Conservation (phyloP, 768 basidiomycete species). For the Trametes sanguinea region DNA sequence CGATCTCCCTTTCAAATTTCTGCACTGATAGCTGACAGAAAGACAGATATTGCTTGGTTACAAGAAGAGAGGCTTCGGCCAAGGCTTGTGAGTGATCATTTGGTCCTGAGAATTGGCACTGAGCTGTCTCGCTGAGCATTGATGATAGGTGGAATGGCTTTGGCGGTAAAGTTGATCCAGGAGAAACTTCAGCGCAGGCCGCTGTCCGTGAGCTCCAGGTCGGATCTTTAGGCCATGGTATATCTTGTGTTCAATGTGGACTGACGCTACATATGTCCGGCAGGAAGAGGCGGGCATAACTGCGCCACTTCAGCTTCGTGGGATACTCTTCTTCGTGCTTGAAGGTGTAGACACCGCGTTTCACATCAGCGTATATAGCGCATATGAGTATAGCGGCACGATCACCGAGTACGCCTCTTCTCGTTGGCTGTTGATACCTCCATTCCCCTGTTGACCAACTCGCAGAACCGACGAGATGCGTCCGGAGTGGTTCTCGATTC, state of each 20-base stretch:
- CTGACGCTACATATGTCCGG: background rate
- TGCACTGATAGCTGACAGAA: too few species aligned
- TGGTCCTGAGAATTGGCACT: background rate
- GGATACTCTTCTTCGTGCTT: conserved; percentile 63
- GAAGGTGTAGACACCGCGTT: conserved; percentile 59
- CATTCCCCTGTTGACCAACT: too few species aligned
- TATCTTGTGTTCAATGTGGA: background rate
- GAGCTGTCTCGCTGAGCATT: background rate
- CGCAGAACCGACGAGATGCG: conserved; percentile 87
- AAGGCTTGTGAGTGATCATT: conserved; percentile 47
- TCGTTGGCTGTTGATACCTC: background rate
- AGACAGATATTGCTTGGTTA: conserved; percentile 68
- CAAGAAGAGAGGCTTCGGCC: conserved; percentile 80
- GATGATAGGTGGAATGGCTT: conserved; percentile 78
- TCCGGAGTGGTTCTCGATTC: conserved; percentile 72
- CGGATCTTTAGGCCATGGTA: background rate
- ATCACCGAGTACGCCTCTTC: conserved; percentile 61
- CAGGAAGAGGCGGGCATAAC: conserved; percentile 85
- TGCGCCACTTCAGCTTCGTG: conserved; percentile 62
- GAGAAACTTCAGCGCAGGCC: conserved; percentile 68
- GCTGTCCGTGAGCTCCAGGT: conserved; percentile 78
- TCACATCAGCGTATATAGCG: conserved; percentile 73
- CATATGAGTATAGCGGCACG: conserved; percentile 57
- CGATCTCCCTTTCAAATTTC: too few species aligned
- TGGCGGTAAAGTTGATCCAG: conserved; percentile 82